Percentiles rank a stretch among this genome's conserved stretches.
Evolutionary conservation across 2,329 filamentous ascomycete species (phyloP).

Genomic region (Penicillium sp.): DNA sequence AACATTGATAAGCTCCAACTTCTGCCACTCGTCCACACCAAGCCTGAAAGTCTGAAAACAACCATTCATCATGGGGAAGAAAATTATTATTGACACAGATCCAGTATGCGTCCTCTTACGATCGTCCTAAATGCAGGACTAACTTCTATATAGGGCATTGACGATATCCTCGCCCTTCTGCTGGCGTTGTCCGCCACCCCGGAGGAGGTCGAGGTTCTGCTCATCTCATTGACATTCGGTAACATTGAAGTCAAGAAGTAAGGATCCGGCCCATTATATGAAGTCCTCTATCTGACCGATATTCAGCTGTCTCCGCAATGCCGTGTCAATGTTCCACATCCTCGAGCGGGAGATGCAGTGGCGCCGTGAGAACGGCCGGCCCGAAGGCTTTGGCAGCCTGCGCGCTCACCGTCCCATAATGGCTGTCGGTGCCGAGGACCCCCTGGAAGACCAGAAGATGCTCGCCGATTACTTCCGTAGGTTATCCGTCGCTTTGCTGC

Average conservation of each 20-base stretch:
- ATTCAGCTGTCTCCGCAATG: slow-evolving; percentile 75
- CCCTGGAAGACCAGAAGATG: slow-evolving; percentile 76
- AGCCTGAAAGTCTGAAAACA: background rate
- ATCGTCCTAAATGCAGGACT: background rate
- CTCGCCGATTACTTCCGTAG: slow-evolving; percentile 83
- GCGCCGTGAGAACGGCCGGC: slow-evolving; percentile 65
- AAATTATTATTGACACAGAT: slow-evolving; percentile 95
- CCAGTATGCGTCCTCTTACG: slow-evolving; percentile 55
- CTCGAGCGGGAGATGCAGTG: slow-evolving; percentile 84
- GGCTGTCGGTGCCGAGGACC: slow-evolving; percentile 79
- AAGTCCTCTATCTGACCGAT: background rate
- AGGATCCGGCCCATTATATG: slow-evolving; percentile 10
- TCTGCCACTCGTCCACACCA: background rate
- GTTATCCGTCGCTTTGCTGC: slow-evolving; percentile 49
- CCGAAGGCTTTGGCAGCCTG: slow-evolving; percentile 69
- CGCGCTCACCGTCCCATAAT: slow-evolving; percentile 73
- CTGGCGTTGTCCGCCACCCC: slow-evolving; percentile 76
- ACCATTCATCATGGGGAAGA: slow-evolving; percentile 56
- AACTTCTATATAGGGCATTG: slow-evolving; percentile 58
- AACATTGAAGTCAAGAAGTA: slow-evolving; percentile 85
- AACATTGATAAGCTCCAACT: slow-evolving; percentile 13
- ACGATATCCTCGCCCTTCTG: slow-evolving; percentile 85
- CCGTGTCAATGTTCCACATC: slow-evolving; percentile 84
- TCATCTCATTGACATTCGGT: slow-evolving; percentile 88
- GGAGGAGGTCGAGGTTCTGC: slow-evolving; percentile 78